phyloP scores from a whole-genome alignment of 257 asterid genomes.

The Nicotiana paniculata region DNA sequence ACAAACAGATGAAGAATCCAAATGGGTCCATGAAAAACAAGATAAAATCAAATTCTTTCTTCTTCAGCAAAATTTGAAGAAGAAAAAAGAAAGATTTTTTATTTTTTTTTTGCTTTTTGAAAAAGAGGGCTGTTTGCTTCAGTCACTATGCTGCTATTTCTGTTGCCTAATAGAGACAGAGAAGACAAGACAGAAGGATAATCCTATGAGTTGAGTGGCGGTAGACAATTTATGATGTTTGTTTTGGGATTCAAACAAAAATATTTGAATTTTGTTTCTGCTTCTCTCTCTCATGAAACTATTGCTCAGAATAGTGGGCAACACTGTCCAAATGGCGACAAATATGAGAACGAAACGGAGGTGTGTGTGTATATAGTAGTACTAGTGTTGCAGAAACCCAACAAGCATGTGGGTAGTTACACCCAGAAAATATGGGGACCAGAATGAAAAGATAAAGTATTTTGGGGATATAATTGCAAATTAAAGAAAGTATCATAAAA shows the following conservation, averaged over 20 bases:
- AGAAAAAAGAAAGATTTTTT: not conserved
- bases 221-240: not conserved
- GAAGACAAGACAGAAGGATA: not conserved
- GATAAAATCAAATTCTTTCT: not conserved
- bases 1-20: not conserved
- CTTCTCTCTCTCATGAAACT: not conserved
- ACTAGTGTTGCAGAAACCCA: not conserved
- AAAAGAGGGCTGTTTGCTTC: not conserved
- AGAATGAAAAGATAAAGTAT: not conserved
- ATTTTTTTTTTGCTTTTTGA: too few species aligned
- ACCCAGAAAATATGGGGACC: not conserved
- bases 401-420: not conserved
- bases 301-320: not conserved
- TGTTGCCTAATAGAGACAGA: not conserved
- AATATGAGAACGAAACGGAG: too few species aligned
- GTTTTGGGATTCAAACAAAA: not conserved
- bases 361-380: too few species aligned
- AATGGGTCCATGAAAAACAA: slow-evolving; percentile 4
- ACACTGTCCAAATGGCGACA: not conserved
- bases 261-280: not conserved
- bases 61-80: not conserved
- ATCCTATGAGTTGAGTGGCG: not conserved
- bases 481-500: not conserved
- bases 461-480: not conserved
- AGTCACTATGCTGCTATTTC: not conserved